Evolutionary conservation across 2,329 filamentous ascomycete genomes (phyloP).

Genomic region (Cucurbitaria berberidis): DNA sequence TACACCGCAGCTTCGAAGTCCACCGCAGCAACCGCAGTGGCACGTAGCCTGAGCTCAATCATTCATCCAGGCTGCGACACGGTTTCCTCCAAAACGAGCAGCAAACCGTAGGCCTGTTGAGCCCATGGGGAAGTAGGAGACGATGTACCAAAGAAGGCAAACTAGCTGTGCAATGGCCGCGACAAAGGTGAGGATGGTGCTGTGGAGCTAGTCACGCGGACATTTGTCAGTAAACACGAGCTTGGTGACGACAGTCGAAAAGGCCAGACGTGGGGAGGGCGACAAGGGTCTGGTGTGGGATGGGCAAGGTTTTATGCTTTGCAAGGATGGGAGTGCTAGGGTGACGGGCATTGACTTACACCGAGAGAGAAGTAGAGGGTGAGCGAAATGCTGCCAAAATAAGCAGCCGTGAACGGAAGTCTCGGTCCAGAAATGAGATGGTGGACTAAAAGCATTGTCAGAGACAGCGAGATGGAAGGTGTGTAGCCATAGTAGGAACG

Average conservation of each 20-base stretch:
- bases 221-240: constrained; percentile 44
- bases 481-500: constrained; percentile 15
- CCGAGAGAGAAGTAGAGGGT: constrained; percentile 92
- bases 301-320: constrained; percentile 31
- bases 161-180: constrained; percentile 83
- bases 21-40: constrained; percentile 11
- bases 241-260: constrained; percentile 38
- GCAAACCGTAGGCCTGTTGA: constrained; percentile 85
- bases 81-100: constrained; percentile 81
- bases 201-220: constrained; percentile 65
- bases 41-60: constrained; percentile 56
- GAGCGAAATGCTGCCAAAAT: constrained; percentile 89
- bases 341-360: constrained; percentile 65
- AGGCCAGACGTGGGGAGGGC: constrained; percentile 30
- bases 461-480: constrained; percentile 14
- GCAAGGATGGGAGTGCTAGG: constrained; percentile 19
- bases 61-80: constrained; percentile 87
- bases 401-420: constrained; percentile 89
- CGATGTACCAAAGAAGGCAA: constrained; percentile 87
- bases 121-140: constrained; percentile 98
- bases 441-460: constrained; percentile 56
- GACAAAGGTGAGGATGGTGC: constrained; percentile 81
- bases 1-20: constrained; percentile 21
- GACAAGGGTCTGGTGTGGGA: constrained; percentile 34
- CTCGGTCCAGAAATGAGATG: constrained; percentile 85